Evolutionary conservation across 148 eudicot genomes (phyloP).

Genomic region (Spergularia marina): DNA sequence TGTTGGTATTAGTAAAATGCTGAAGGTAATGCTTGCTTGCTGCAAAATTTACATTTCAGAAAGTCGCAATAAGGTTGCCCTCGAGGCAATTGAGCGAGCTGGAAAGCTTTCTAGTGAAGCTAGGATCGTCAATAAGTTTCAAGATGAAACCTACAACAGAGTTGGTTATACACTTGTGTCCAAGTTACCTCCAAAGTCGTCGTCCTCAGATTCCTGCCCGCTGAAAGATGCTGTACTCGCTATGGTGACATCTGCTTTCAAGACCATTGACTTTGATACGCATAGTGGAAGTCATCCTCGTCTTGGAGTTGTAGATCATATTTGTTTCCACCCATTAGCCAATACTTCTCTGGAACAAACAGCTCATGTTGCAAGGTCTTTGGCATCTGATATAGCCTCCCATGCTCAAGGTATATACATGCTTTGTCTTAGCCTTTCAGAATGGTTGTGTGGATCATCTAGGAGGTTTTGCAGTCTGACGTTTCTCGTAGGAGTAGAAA

Average conservation of each 20-base stretch:
- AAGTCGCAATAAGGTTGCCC: slow-evolving; percentile 73
- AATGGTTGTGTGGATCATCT: background rate
- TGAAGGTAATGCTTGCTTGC: slow-evolving; percentile 63
- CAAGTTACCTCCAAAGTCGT: slow-evolving; percentile 31
- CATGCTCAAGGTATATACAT: slow-evolving; percentile 47
- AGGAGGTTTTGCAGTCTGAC: background rate
- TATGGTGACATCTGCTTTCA: slow-evolving; percentile 79
- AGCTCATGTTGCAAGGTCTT: slow-evolving; percentile 57
- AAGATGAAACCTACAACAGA: slow-evolving; percentile 82
- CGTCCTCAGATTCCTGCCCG: slow-evolving; percentile 30
- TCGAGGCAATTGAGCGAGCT: slow-evolving; percentile 70
- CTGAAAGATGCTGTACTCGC: slow-evolving; percentile 57
- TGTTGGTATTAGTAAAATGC: slow-evolving; percentile 37
- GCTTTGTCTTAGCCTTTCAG: background rate
- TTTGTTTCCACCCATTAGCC: slow-evolving; percentile 76
- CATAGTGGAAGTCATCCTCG: slow-evolving; percentile 87
- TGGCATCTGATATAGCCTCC: slow-evolving; percentile 72
- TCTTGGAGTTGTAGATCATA: slow-evolving; percentile 89
- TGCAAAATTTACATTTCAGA: slow-evolving; percentile 91
- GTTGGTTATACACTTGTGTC: slow-evolving; percentile 93
- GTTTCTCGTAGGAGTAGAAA: slow-evolving; percentile 7
- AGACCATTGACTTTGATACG: slow-evolving; percentile 49
- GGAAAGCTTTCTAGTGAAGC: slow-evolving; percentile 59
- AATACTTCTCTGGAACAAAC: slow-evolving; percentile 47
- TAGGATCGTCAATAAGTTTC: slow-evolving; percentile 66